Conservation (phyloP, 202 grass and related monocot genomes). For the Cymbopogon flexuosus region DNA sequence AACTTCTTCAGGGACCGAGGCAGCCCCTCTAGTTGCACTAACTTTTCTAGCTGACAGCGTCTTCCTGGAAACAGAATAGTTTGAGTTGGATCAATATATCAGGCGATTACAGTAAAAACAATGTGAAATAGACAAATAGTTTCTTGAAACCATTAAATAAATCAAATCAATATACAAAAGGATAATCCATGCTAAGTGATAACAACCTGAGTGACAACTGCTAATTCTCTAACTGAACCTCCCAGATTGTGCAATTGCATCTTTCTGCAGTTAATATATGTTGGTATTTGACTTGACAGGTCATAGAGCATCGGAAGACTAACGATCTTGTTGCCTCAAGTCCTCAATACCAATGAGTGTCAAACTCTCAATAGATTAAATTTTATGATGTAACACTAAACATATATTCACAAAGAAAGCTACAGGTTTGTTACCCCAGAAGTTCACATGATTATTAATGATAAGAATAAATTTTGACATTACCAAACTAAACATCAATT, state of each 20-base stretch:
- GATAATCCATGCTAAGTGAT: background rate
- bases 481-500: background rate
- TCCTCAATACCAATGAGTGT: conserved; percentile 1
- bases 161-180: background rate
- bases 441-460: background rate
- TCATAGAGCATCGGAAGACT: background rate
- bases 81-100: background rate
- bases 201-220: no score
- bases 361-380: background rate
- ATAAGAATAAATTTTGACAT: background rate
- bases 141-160: background rate
- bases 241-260: background rate
- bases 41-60: conserved; percentile 60
- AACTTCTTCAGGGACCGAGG: conserved; percentile 78
- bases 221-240: background rate
- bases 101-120: background rate
- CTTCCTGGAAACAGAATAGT: conserved; percentile 47
- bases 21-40: conserved; percentile 60
- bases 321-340: background rate
- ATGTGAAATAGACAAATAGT: background rate
- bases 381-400: background rate
- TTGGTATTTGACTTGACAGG: background rate
- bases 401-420: conserved; percentile 19
- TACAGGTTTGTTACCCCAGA: background rate
- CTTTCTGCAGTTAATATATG: background rate